Percentiles rank a stretch among this genome's conserved stretches.
phyloP scores from a whole-genome alignment of 139 green algal genomes.

The Chlamydomonas schloesseri region DNA sequence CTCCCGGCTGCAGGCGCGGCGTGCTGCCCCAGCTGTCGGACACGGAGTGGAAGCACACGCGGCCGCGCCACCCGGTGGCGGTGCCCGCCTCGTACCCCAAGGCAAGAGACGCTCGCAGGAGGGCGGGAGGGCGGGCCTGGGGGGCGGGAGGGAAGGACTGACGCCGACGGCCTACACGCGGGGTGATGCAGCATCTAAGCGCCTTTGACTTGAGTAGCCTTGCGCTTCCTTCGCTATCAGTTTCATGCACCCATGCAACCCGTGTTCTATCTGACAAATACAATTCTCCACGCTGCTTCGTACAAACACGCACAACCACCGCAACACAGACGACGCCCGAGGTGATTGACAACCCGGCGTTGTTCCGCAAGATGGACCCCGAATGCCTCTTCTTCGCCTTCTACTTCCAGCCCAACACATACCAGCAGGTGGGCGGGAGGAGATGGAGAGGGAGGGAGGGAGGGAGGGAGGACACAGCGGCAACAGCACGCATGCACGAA shows the following conservation, averaged over 20 bases:
- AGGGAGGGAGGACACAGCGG: not conserved
- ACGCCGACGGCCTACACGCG: too few relatives aligned
- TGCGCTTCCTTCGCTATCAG: too few relatives aligned
- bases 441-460: not conserved
- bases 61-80: slow-evolving; percentile 61
- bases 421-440: slow-evolving; percentile 77
- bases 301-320: too few relatives aligned
- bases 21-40: slow-evolving; percentile 82
- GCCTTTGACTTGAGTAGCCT: too few relatives aligned
- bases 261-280: too few relatives aligned
- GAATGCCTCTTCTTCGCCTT: slow-evolving; percentile 99
- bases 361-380: slow-evolving; percentile 94
- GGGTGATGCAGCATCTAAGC: too few relatives aligned
- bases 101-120: too few relatives aligned
- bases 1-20: slow-evolving; percentile 47
- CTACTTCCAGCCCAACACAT: slow-evolving; percentile 94
- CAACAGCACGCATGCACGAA: not conserved
- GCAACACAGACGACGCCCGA: slow-evolving; percentile 57
- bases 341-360: slow-evolving; percentile 84
- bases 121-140: too few relatives aligned
- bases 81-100: slow-evolving; percentile 84
- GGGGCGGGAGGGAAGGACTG: too few relatives aligned
- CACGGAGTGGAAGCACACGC: slow-evolving; percentile 65
- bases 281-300: too few relatives aligned
- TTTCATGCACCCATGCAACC: too few relatives aligned